phyloP scores from a whole-genome alignment of 2,329 filamentous ascomycete species.

The Canariomyces notabilis region DNA sequence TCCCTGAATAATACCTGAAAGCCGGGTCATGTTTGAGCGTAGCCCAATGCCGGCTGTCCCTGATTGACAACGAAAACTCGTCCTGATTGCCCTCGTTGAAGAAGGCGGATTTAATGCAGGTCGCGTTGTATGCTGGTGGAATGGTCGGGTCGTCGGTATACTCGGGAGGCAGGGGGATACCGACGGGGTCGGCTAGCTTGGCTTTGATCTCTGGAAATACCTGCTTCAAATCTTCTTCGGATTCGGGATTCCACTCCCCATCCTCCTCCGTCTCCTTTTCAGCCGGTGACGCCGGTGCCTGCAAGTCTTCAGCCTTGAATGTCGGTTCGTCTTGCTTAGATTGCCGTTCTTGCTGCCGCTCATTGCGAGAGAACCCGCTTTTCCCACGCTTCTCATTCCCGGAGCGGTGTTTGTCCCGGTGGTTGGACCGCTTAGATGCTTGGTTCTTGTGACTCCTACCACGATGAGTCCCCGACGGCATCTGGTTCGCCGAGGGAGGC shows the following conservation, averaged over 20 bases:
- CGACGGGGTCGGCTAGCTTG: constrained; percentile 42
- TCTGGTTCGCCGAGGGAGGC: constrained; percentile 10
- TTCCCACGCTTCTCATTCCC: constrained; percentile 14
- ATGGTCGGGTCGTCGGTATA: constrained; percentile 44
- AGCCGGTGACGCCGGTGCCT: constrained; percentile 5
- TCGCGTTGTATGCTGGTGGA: constrained; percentile 40
- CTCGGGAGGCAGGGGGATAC: constrained; percentile 38
- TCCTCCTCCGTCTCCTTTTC: constrained; percentile 18
- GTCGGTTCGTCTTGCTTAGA: constrained; percentile 4
- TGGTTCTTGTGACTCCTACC: constrained; percentile 17
- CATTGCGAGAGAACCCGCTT: constrained; percentile 5
- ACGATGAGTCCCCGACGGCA: constrained; percentile 11
- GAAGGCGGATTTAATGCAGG: constrained; percentile 41
- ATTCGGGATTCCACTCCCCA: constrained; percentile 29
- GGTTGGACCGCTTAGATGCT: constrained; percentile 13
- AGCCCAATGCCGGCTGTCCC: constrained; percentile 38
- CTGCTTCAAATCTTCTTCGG: constrained; percentile 36
- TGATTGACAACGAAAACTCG: constrained; percentile 39
- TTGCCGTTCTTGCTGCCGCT: constrained; percentile 14
- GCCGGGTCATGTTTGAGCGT: constrained; percentile 40
- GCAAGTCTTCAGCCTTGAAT: not conserved
- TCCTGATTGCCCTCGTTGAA: constrained; percentile 39
- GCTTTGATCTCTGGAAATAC: constrained; percentile 35
- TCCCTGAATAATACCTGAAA: constrained; percentile 31
- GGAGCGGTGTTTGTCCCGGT: constrained; percentile 15